These are phyloP conservation scores for Marasmius fiardii DNA, from an alignment of 1,284 basidiomycete genomes.

Conservation along the genomic window DNA sequence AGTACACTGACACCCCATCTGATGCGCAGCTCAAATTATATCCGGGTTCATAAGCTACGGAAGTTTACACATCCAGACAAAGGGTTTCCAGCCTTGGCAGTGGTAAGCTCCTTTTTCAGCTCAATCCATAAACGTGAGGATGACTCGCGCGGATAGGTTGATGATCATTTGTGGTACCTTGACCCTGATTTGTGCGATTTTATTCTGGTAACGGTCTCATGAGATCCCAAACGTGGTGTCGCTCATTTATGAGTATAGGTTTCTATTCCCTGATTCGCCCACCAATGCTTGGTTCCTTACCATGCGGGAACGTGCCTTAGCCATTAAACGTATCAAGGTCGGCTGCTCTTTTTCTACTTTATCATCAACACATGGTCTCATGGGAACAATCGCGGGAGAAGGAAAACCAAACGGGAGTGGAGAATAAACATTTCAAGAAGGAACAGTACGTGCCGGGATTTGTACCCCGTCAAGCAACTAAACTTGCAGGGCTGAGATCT, in stretches of 20 bases:
- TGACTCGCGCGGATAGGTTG: slow-evolving; percentile 22
- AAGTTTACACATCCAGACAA: slow-evolving; percentile 54
- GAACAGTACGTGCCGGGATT: slow-evolving; percentile 54
- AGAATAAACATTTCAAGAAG: slow-evolving; percentile 73
- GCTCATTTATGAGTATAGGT: slow-evolving; percentile 36
- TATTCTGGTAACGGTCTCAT: slow-evolving; percentile 45
- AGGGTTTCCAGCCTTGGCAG: slow-evolving; percentile 62
- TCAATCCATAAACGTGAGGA: neutral
- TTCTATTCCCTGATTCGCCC: slow-evolving; percentile 69
- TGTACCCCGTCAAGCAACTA: neutral
- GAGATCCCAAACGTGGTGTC: neutral
- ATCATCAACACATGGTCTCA: neutral
- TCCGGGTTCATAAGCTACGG: slow-evolving; percentile 72
- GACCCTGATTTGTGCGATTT: slow-evolving; percentile 49
- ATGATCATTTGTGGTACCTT: slow-evolving; percentile 63
- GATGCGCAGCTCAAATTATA: slow-evolving; percentile 58
- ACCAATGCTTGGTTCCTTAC: slow-evolving; percentile 71
- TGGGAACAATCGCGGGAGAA: slow-evolving; percentile 19
- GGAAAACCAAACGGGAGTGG: slow-evolving; percentile 70
- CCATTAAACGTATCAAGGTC: slow-evolving; percentile 59
- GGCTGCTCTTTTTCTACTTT: neutral
- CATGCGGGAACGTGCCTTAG: slow-evolving; percentile 49
- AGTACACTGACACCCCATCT: neutral
- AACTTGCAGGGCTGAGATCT: neutral
- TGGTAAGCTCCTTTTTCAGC: slow-evolving; percentile 40